Conservation (phyloP, 805 yeast genomes). For the Zygosaccharomyces pseudorouxii region DNA sequence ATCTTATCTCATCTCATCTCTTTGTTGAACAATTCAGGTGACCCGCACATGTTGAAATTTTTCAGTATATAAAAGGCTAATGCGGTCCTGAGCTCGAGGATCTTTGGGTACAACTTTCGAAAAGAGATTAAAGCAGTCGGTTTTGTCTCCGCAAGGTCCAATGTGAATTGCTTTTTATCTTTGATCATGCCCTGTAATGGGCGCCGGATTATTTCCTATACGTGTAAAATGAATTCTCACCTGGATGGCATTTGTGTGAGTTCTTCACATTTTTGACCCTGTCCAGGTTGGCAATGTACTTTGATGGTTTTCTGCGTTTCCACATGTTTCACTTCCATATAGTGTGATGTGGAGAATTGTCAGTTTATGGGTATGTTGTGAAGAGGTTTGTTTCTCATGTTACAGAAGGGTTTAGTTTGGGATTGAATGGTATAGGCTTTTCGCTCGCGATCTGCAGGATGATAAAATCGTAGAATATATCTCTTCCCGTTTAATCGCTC, state of each 20-base stretch:
- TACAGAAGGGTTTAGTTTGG: neutral
- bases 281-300: slow-evolving; percentile 20
- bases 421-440: neutral
- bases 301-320: slow-evolving; percentile 18
- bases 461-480: slow-evolving; percentile 28
- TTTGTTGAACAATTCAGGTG: neutral
- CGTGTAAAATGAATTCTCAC: slow-evolving; percentile 2
- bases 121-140: neutral
- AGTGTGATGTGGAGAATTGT: slow-evolving; percentile 17
- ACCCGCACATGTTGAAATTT: slow-evolving; percentile 5
- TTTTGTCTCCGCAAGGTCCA: neutral
- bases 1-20: neutral
- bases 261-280: slow-evolving; percentile 18
- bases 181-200: neutral
- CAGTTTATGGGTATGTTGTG: neutral
- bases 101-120: neutral
- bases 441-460: neutral
- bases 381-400: neutral
- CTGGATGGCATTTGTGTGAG: slow-evolving; percentile 17
- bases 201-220: neutral
- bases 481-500: slow-evolving; percentile 40
- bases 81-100: neutral
- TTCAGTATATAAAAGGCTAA: neutral
- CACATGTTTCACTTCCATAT: slow-evolving; percentile 32
- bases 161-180: neutral